Conservation (phyloP, 805 yeast species). For the Lipomyces chichibuensis region DNA sequence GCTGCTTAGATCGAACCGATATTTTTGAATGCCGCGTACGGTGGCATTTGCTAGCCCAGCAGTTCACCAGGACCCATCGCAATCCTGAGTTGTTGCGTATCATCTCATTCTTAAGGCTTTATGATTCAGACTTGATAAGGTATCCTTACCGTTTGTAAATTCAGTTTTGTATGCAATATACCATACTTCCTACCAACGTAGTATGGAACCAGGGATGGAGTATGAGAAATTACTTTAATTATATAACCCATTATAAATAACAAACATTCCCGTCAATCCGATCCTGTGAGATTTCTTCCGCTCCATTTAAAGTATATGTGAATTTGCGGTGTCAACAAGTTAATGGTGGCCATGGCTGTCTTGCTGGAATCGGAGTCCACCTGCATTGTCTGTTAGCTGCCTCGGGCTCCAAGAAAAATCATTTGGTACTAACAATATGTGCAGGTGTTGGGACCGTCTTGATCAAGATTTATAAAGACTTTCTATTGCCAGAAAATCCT, state of each 20-base stretch:
- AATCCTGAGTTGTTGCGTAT: no score
- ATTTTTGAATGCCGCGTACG: no score
- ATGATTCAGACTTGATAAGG: background rate
- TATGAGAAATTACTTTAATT: background rate
- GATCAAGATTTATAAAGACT: constrained; percentile 77
- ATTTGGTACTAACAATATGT: constrained; percentile 59
- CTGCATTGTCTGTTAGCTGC: constrained; percentile 6
- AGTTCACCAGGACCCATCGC: no score
- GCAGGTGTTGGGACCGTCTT: constrained; percentile 70
- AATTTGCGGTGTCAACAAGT: background rate
- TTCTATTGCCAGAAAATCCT: constrained; percentile 42
- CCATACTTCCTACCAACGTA: background rate
- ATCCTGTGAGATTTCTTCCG: background rate
- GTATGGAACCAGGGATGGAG: background rate
- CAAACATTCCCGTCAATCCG: background rate
- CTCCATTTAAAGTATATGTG: background rate
- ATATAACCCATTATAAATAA: background rate
- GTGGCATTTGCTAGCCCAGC: no score
- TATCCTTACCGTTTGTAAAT: background rate
- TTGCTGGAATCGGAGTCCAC: constrained; percentile 34
- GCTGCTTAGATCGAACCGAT: no score
- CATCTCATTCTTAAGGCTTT: no score
- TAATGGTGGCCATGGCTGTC: background rate
- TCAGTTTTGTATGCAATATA: background rate
- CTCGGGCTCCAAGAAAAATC: background rate